Percentiles rank a stretch among this genome's conserved stretches.
Evolutionary conservation across 2,329 filamentous ascomycete genomes (phyloP).

Genomic region (Fusarium nisikadoi): DNA sequence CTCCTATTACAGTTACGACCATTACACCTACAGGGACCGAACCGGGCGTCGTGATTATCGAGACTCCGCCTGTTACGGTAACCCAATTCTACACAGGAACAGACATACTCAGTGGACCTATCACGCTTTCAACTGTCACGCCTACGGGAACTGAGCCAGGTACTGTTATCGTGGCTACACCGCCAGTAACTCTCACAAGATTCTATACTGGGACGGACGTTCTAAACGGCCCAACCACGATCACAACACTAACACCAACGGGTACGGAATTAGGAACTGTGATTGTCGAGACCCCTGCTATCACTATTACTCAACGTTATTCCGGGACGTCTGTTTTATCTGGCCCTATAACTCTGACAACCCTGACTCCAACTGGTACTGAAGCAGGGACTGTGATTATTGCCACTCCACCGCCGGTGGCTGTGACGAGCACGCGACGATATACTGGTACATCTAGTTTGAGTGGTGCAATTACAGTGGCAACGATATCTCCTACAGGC

Average conservation of each 20-base stretch:
- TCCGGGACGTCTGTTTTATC: not conserved
- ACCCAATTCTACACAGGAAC: not conserved
- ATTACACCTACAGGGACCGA: not conserved
- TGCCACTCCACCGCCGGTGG: not conserved
- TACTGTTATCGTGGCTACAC: not conserved
- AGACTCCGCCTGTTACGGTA: not conserved
- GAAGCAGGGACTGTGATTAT: conserved; percentile 2
- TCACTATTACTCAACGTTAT: not conserved
- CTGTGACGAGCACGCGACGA: not conserved
- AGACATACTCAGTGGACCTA: not conserved
- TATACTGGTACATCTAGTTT: not conserved
- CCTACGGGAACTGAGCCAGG: not conserved
- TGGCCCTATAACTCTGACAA: rapidly evolving
- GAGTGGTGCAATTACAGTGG: not conserved
- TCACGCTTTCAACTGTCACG: not conserved
- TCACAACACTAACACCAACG: not conserved
- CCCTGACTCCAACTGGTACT: not conserved
- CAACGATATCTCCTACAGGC: not conserved
- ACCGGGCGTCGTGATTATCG: not conserved
- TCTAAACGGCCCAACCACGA: not conserved
- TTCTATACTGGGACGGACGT: not conserved
- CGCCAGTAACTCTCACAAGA: not conserved
- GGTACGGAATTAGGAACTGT: not conserved
- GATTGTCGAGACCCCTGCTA: not conserved
- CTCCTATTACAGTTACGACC: not conserved